Conservation (phyloP, 805 yeast genomes). For the Myxozyma neotropica region DNA sequence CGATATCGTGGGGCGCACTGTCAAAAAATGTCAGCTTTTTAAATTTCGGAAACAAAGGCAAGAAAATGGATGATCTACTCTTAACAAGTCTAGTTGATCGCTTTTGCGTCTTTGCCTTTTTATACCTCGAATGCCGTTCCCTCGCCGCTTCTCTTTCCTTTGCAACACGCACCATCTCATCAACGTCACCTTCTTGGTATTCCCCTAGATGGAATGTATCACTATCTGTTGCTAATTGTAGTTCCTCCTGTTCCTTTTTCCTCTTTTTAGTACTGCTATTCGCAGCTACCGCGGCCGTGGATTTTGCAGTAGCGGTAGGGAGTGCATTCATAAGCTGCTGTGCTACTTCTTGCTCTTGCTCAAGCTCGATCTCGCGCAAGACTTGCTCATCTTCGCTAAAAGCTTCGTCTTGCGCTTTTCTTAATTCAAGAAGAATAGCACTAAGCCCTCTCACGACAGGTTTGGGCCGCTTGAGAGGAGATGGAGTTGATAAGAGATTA, state of each 20-base stretch:
- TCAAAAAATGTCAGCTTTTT: neutral
- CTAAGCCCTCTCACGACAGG: conserved; percentile 27
- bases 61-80: neutral
- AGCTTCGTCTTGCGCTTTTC: conserved; percentile 23
- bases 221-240: neutral
- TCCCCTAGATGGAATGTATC: conserved; percentile 25
- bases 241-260: neutral
- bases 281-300: neutral
- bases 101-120: conserved; percentile 21
- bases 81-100: conserved; percentile 21
- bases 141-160: conserved; percentile 1
- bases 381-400: conserved; percentile 28
- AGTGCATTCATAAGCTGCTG: neutral
- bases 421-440: conserved; percentile 25
- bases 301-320: neutral
- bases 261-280: too few relatives aligned
- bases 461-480: conserved; percentile 23
- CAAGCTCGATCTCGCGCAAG: conserved; percentile 22
- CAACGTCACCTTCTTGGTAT: conserved; percentile 17
- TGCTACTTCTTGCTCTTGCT: neutral
- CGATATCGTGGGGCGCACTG: too few relatives aligned
- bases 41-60: too few relatives aligned
- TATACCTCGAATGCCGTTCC: neutral
- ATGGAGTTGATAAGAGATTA: conserved; percentile 23
- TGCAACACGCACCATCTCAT: conserved; percentile 3